These are phyloP conservation scores for Rhizoclosmatium globosum DNA, from an alignment of 192 early-diverging fungal species.

Conservation along the genomic window DNA sequence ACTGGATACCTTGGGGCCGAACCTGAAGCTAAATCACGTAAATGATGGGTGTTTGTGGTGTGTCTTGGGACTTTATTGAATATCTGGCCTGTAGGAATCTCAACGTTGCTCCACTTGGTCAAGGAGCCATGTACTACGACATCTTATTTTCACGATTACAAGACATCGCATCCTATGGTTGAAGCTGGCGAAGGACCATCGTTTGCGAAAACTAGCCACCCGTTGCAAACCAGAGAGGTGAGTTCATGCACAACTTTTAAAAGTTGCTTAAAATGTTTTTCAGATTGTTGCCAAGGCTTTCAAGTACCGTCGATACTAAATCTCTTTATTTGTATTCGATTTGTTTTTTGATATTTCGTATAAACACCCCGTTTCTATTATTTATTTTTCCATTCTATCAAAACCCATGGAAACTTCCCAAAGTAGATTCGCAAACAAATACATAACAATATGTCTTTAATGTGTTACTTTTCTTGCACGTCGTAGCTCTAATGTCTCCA, in stretches of 20 bases:
- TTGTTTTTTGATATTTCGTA: too few species aligned
- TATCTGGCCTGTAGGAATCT: conserved; percentile 14
- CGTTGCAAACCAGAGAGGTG: conserved; percentile 40
- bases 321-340: too few species aligned
- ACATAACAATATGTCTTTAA: too few species aligned
- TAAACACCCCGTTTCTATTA: too few species aligned
- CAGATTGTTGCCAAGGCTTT: conserved; percentile 44
- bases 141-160: conserved; percentile 33
- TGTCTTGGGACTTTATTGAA: not conserved
- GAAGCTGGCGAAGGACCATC: conserved; percentile 32
- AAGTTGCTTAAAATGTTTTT: not conserved
- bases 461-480: too few species aligned
- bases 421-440: too few species aligned
- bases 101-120: conserved; percentile 35
- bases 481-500: too few species aligned
- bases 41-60: not conserved
- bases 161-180: conserved; percentile 13
- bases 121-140: conserved; percentile 1
- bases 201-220: conserved; percentile 19
- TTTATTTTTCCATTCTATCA: too few species aligned
- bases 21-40: not conserved
- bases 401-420: too few species aligned
- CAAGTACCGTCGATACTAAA: conserved; percentile 37
- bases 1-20: conserved; percentile 14
- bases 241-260: not conserved